phyloP scores from a whole-genome alignment of 2,329 filamentous ascomycete genomes.

The Monilinia fructigena region DNA sequence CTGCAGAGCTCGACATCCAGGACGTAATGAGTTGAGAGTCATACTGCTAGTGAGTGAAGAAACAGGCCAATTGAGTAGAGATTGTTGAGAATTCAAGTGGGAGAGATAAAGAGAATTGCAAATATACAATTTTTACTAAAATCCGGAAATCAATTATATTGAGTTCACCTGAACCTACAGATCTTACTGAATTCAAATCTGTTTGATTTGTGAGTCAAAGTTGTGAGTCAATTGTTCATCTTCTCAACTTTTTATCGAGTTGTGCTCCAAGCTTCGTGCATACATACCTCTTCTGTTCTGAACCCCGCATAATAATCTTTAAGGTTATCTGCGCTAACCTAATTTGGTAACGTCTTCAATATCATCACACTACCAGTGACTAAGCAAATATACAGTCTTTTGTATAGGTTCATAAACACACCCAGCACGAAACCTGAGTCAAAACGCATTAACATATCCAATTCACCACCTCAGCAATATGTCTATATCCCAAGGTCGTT shows the following conservation, averaged over 20 bases:
- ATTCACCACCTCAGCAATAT: conserved; percentile 1
- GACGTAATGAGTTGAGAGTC: conserved; percentile 12
- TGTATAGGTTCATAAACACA: neutral
- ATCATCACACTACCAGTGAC: too few relatives aligned
- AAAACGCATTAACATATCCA: neutral
- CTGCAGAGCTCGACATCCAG: conserved; percentile 27
- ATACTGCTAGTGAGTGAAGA: conserved; percentile 18
- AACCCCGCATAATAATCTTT: neutral
- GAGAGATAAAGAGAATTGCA: neutral
- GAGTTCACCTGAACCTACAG: conserved; percentile 8
- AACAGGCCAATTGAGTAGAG: conserved; percentile 11
- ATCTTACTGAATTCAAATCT: conserved; percentile 3
- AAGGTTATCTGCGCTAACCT: neutral
- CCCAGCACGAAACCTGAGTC: neutral
- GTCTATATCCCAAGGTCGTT: neutral
- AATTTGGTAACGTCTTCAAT: neutral
- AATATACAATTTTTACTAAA: neutral
- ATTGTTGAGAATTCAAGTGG: conserved; percentile 3
- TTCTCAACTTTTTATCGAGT: conserved; percentile 4
- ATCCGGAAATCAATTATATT: neutral
- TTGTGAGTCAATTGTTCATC: conserved; percentile 5
- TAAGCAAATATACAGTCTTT: too few relatives aligned
- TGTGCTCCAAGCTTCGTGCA: conserved; percentile 14
- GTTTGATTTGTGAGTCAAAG: conserved; percentile 14
- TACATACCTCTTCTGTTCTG: neutral